These are phyloP conservation scores for Termitomyces sp. DNA, from an alignment of 768 basidiomycete species.

Conservation along the genomic window DNA sequence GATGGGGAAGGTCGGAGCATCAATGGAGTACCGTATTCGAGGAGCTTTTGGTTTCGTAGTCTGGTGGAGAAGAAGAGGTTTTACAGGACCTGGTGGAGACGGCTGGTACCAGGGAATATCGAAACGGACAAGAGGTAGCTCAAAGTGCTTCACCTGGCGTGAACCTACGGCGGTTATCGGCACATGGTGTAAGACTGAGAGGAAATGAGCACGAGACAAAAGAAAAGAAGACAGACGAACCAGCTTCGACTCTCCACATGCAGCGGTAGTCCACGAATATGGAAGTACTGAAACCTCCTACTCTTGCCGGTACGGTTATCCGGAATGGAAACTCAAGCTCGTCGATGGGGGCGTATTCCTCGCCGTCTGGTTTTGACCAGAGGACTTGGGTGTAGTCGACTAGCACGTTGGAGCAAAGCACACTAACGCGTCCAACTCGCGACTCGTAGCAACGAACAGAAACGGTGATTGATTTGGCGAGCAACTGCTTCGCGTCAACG, in stretches of 20 bases:
- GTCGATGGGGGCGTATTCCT: slow-evolving; percentile 55
- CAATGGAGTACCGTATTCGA: slow-evolving; percentile 53
- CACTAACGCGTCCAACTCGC: slow-evolving; percentile 54
- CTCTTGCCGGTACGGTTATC: slow-evolving; percentile 57
- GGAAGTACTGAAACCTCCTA: slow-evolving; percentile 62
- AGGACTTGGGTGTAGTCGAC: slow-evolving; percentile 62
- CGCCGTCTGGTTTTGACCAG: slow-evolving; percentile 59
- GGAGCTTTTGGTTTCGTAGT: slow-evolving; percentile 55
- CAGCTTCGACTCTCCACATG: slow-evolving; percentile 80
- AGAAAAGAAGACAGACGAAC: slow-evolving; percentile 32
- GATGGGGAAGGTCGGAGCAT: slow-evolving; percentile 49
- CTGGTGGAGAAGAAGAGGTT: slow-evolving; percentile 31
- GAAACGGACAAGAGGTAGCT: slow-evolving; percentile 67
- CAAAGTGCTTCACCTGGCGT: slow-evolving; percentile 64
- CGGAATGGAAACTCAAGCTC: slow-evolving; percentile 68
- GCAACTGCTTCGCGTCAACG: slow-evolving; percentile 62
- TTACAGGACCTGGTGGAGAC: slow-evolving; percentile 27
- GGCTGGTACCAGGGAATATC: slow-evolving; percentile 45
- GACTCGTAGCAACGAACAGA: slow-evolving; percentile 84
- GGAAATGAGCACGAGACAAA: slow-evolving; percentile 13
- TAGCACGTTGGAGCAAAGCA: slow-evolving; percentile 56
- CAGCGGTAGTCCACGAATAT: slow-evolving; percentile 75
- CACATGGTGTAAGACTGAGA: slow-evolving; percentile 59
- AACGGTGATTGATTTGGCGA: slow-evolving; percentile 60
- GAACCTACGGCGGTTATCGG: slow-evolving; percentile 62